Evolutionary conservation across 768 basidiomycete genomes (phyloP).

Genomic region (Rhizopogon salebrosus): DNA sequence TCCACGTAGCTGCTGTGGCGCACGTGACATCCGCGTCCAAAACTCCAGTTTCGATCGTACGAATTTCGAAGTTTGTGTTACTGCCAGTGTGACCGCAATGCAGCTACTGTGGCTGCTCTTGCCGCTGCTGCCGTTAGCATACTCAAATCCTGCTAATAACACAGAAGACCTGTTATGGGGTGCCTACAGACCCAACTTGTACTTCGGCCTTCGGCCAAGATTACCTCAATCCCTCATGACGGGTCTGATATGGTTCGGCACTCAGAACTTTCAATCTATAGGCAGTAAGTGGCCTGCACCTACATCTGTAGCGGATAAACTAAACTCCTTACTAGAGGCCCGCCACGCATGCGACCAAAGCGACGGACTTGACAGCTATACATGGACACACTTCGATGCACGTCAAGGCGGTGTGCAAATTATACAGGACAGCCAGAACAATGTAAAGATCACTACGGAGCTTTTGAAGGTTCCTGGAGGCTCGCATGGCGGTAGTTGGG

Average conservation of each 20-base stretch:
- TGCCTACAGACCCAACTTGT: constrained; percentile 87
- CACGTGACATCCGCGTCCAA: constrained; percentile 9
- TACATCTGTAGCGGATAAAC: background rate
- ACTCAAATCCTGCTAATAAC: constrained; percentile 23
- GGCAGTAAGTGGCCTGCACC: constrained; percentile 40
- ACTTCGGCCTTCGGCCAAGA: constrained; percentile 86
- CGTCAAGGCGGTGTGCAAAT: constrained; percentile 84
- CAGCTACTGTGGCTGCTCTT: constrained; percentile 25
- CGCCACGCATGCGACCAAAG: constrained; percentile 89
- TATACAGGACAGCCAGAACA: constrained; percentile 75
- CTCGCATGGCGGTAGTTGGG: constrained; percentile 84
- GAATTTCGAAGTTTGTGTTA: background rate
- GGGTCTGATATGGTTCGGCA: constrained; percentile 92
- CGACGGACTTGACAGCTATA: constrained; percentile 76
- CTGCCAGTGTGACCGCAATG: constrained; percentile 6
- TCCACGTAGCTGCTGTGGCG: background rate
- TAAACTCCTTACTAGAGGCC: constrained; percentile 40
- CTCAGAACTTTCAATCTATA: constrained; percentile 74
- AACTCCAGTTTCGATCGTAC: too few species aligned
- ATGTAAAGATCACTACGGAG: constrained; percentile 79
- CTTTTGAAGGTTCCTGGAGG: constrained; percentile 85
- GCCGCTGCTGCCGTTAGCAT: constrained; percentile 13
- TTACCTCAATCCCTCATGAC: constrained; percentile 88
- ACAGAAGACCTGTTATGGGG: constrained; percentile 58
- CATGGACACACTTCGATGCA: constrained; percentile 85